A percentile compares a stretch with the other conserved stretches of the same genome.
These are phyloP conservation scores for Testicularia cyperi DNA, from an alignment of 1,284 basidiomycete species.

Conservation along the genomic window DNA sequence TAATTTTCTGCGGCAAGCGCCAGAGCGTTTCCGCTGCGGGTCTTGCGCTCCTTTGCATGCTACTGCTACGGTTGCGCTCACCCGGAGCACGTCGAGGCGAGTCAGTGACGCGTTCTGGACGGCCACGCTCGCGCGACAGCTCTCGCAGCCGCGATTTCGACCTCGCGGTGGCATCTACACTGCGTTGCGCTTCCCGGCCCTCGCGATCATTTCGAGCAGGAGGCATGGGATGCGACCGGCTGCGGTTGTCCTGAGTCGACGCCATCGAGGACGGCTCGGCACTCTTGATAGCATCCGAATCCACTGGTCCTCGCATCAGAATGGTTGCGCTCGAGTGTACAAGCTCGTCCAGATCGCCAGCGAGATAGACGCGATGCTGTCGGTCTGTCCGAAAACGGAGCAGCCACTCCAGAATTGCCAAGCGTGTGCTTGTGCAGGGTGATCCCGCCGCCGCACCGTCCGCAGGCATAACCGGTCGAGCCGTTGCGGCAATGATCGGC, in stretches of 20 bases:
- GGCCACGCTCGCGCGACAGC: conserved; percentile 30
- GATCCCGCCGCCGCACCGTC: not conserved
- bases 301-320: conserved; percentile 24
- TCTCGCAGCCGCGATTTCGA: conserved; percentile 31
- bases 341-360: conserved; percentile 63
- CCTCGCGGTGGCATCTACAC: conserved; percentile 9
- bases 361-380: conserved; percentile 81
- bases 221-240: not conserved
- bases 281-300: conserved; percentile 2
- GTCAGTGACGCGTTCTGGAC: conserved; percentile 19
- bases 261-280: not conserved
- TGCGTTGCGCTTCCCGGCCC: conserved; percentile 31
- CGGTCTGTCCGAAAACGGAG: conserved; percentile 86
- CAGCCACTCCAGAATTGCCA: conserved; percentile 81
- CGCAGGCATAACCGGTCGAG: not conserved
- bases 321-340: conserved; percentile 17
- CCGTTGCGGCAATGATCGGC: not conserved
- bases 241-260: not conserved
- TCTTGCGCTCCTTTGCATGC: conserved; percentile 25
- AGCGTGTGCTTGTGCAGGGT: conserved; percentile 62
- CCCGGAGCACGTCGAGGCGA: conserved; percentile 10
- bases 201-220: conserved; percentile 18
- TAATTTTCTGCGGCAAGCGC: conserved; percentile 74
- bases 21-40: conserved; percentile 65
- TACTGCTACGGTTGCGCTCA: conserved; percentile 65